Evolutionary conservation across 805 yeast species (phyloP).

Genomic region (Schwanniomyces pseudopolymorphus): DNA sequence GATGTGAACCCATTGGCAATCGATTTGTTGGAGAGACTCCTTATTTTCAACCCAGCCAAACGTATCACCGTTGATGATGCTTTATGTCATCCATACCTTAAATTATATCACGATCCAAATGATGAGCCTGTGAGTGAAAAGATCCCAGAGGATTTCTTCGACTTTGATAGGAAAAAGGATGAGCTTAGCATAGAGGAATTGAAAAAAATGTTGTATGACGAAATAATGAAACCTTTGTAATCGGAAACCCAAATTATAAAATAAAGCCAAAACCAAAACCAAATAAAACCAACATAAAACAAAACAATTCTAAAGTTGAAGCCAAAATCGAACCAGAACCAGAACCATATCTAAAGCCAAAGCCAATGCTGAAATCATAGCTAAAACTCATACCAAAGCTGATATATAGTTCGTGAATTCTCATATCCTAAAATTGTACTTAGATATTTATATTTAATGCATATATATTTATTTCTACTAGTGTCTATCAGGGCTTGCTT

Average conservation of each 20-base stretch:
- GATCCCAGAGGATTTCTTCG: slow-evolving; percentile 83
- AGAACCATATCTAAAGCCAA: no score
- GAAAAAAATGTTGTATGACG: slow-evolving; percentile 75
- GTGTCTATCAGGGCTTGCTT: no score
- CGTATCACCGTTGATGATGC: slow-evolving; percentile 78
- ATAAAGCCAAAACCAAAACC: no score
- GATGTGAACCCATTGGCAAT: slow-evolving; percentile 42
- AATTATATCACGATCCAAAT: slow-evolving; percentile 88
- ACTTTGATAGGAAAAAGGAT: slow-evolving; percentile 82
- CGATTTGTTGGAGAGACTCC: slow-evolving; percentile 64
- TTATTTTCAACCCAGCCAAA: slow-evolving; percentile 69
- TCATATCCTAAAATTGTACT: not conserved
- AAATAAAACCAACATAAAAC: no score
- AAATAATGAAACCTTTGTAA: slow-evolving; percentile 62
- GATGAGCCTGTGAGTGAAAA: slow-evolving; percentile 89
- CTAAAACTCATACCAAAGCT: no score
- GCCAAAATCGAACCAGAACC: no score
- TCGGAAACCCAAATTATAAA: no score
- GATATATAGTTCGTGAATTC: not conserved
- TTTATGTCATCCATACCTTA: slow-evolving; percentile 80
- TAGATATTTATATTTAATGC: not conserved
- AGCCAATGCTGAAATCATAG: no score
- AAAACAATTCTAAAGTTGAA: no score
- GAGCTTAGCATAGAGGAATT: slow-evolving; percentile 73
- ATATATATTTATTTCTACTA: not conserved